These are phyloP conservation scores for Blastobotrys peoriensis DNA, from an alignment of 805 yeast genomes.

Conservation along the genomic window DNA sequence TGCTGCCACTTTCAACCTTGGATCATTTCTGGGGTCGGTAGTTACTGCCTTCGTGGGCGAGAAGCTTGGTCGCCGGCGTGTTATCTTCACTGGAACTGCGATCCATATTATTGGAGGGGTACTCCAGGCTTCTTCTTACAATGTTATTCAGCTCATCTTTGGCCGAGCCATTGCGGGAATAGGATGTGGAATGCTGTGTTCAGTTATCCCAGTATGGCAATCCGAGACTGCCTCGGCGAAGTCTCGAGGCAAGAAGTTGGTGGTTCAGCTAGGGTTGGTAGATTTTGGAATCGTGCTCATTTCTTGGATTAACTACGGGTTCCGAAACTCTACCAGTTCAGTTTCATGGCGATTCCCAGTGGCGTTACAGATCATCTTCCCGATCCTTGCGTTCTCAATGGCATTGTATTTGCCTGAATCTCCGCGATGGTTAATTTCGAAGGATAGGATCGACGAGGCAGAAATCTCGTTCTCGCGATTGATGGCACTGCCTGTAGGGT, in stretches of 20 bases:
- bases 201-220: slow-evolving; percentile 75
- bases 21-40: slow-evolving; percentile 67
- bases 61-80: slow-evolving; percentile 54
- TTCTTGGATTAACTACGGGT: slow-evolving; percentile 71
- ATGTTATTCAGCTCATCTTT: slow-evolving; percentile 61
- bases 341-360: slow-evolving; percentile 72
- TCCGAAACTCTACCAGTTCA: slow-evolving; percentile 42
- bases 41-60: slow-evolving; percentile 58
- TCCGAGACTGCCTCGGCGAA: slow-evolving; percentile 62
- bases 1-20: slow-evolving; percentile 49
- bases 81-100: slow-evolving; percentile 49
- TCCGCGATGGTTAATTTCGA: slow-evolving; percentile 72
- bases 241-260: slow-evolving; percentile 58
- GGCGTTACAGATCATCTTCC: slow-evolving; percentile 58
- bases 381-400: slow-evolving; percentile 47
- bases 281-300: slow-evolving; percentile 67
- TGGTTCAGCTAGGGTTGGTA: slow-evolving; percentile 60
- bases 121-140: slow-evolving; percentile 49
- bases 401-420: slow-evolving; percentile 69
- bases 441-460: slow-evolving; percentile 39
- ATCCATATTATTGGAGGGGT: slow-evolving; percentile 55
- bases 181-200: slow-evolving; percentile 71
- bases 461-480: slow-evolving; percentile 36
- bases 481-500: slow-evolving; percentile 33
- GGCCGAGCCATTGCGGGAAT: slow-evolving; percentile 69